Conservation (phyloP, 2,329 filamentous ascomycete species). For the Colletotrichum sp. region DNA sequence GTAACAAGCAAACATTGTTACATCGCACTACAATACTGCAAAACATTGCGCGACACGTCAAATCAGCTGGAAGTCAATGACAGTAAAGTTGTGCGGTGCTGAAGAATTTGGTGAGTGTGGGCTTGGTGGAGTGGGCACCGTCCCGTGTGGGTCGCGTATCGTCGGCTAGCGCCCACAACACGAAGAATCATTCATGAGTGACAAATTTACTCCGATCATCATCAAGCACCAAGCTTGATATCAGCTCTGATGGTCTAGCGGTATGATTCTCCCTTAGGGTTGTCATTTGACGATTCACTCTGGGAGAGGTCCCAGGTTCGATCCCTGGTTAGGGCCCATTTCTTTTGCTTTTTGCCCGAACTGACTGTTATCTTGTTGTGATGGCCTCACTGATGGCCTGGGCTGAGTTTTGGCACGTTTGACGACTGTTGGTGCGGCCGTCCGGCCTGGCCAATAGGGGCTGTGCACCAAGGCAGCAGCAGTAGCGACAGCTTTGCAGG, state of each 20-base stretch:
- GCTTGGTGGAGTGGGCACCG: neutral
- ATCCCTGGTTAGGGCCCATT: constrained; percentile 17
- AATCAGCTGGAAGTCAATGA: neutral
- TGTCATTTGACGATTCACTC: fast-evolving
- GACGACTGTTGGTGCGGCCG: neutral
- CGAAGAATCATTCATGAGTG: fast-evolving
- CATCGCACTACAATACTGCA: neutral
- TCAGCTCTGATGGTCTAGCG: constrained; percentile 21
- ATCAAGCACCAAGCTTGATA: neutral
- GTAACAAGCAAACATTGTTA: neutral
- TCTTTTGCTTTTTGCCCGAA: neutral
- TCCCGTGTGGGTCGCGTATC: neutral
- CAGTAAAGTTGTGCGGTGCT: neutral
- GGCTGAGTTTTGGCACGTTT: neutral
- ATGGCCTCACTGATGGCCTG: neutral
- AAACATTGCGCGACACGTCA: neutral
- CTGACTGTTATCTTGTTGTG: neutral
- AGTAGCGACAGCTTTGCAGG: neutral
- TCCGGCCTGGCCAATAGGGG: neutral
- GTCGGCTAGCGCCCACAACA: neutral
- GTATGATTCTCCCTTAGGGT: constrained; percentile 23
- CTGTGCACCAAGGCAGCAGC: neutral
- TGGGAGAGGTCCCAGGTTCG: constrained; percentile 23
- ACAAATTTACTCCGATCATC: fast-evolving
- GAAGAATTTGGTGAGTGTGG: neutral